Evolutionary conservation across 2,329 filamentous ascomycete species (phyloP).

Genomic region (Meredithiella fracta): DNA sequence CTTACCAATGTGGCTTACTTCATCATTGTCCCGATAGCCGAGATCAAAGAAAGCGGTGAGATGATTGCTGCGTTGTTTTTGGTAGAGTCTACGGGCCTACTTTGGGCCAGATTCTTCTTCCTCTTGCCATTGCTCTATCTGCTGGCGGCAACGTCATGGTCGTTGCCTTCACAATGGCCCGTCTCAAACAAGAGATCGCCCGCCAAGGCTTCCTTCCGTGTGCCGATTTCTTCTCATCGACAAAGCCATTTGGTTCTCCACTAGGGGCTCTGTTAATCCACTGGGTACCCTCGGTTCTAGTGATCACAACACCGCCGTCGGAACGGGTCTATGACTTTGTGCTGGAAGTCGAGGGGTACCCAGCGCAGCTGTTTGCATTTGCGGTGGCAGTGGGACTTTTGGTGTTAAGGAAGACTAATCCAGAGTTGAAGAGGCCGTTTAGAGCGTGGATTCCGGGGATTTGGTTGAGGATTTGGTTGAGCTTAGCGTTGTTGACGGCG

Average conservation of each 20-base stretch:
- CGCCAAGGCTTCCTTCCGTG: conserved; percentile 55
- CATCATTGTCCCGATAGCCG: conserved; percentile 47
- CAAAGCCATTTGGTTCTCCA: conserved; percentile 49
- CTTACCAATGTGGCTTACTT: conserved; percentile 48
- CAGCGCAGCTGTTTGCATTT: conserved; percentile 43
- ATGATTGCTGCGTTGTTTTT: conserved; percentile 51
- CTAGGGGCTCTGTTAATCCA: conserved; percentile 52
- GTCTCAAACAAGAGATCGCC: conserved; percentile 57
- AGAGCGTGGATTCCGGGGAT: conserved; percentile 47
- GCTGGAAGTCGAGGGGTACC: conserved; percentile 54
- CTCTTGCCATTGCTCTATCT: conserved; percentile 48
- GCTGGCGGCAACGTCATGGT: conserved; percentile 59
- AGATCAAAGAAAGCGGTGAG: conserved; percentile 50
- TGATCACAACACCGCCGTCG: conserved; percentile 48
- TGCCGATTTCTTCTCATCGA: conserved; percentile 42
- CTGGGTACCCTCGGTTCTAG: conserved; percentile 49
- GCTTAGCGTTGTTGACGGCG: conserved; percentile 38
- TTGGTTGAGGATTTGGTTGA: conserved; percentile 35
- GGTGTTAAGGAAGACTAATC: conserved; percentile 41
- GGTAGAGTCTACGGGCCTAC: conserved; percentile 43
- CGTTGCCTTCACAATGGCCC: conserved; percentile 50
- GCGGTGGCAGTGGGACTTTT: conserved; percentile 42
- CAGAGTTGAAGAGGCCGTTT: conserved; percentile 46
- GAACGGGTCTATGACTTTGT: conserved; percentile 56
- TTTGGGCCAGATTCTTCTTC: conserved; percentile 40